phyloP scores from a whole-genome alignment of 1,284 basidiomycete genomes.

The Trichosporon sp. region DNA sequence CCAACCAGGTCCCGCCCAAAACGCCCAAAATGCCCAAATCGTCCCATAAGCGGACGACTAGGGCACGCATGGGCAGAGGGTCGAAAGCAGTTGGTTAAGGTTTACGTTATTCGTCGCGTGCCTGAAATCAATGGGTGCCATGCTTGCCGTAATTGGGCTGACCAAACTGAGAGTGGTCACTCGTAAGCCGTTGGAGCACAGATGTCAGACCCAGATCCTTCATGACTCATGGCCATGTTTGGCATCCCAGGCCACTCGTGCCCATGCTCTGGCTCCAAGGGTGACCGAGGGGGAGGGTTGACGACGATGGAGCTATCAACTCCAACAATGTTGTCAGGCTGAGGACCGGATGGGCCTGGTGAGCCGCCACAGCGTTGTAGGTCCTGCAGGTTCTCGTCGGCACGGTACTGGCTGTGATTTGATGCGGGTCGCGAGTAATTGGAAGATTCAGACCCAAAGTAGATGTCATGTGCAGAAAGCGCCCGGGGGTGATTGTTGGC shows the following conservation, averaged over 20 bases:
- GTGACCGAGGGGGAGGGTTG: constrained; percentile 1
- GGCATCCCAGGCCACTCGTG: not conserved
- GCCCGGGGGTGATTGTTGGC: not conserved
- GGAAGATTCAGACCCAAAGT: not conserved
- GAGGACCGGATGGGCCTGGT: not conserved
- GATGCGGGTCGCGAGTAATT: not conserved
- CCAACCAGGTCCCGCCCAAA: not conserved
- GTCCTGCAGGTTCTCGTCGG: not conserved
- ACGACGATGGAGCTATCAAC: not conserved
- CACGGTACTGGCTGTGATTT: not conserved
- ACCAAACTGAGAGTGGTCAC: not conserved
- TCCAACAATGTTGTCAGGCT: not conserved
- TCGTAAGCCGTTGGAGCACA: not conserved
- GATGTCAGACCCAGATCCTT: not conserved
- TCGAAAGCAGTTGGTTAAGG: not conserved
- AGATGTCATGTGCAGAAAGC: not conserved
- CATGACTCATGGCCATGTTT: not conserved
- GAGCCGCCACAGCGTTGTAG: not conserved
- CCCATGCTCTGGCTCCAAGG: not conserved
- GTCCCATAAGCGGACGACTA: not conserved
- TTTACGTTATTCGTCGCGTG: not conserved
- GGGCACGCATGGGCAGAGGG: not conserved
- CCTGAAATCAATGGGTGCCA: not conserved
- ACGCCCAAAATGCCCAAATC: not conserved
- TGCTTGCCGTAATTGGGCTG: not conserved